These are phyloP conservation scores for Abrus precatorius DNA, from an alignment of 306 rosid genomes.

Conservation along the genomic window DNA sequence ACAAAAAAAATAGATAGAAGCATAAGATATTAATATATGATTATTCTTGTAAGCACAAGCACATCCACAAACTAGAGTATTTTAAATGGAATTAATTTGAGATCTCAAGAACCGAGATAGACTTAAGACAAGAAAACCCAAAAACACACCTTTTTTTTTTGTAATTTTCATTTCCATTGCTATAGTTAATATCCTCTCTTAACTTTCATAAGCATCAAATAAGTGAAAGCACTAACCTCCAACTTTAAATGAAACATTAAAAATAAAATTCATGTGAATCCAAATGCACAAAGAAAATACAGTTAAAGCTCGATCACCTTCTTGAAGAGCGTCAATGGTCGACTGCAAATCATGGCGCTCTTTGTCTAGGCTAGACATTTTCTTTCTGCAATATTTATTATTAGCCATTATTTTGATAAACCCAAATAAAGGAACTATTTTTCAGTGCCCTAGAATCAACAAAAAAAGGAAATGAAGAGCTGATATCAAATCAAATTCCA, in stretches of 20 bases:
- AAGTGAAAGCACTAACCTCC: conserved; percentile 16
- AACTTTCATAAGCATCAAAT: conserved; percentile 34
- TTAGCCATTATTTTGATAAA: conserved; percentile 39
- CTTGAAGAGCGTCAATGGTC: conserved; percentile 89
- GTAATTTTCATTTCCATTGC: conserved; percentile 11
- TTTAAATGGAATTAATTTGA: conserved; percentile 35
- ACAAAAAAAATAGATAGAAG: not conserved
- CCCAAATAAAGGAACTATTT: conserved; percentile 38
- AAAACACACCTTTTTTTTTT: not conserved
- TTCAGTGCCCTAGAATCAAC: conserved; percentile 32
- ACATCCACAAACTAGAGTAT: conserved; percentile 25
- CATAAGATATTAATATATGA: conserved; percentile 1
- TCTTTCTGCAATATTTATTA: conserved; percentile 72
- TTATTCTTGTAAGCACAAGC: conserved; percentile 1
- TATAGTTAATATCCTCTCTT: not conserved
- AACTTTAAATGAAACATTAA: conserved; percentile 21
- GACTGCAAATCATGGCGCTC: conserved; percentile 89
- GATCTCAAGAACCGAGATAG: conserved; percentile 14
- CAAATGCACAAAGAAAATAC: conserved; percentile 35
- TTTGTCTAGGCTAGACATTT: conserved; percentile 82
- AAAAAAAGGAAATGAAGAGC: conserved; percentile 28
- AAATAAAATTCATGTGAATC: conserved; percentile 27
- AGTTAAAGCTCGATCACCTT: conserved; percentile 65
- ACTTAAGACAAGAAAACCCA: conserved; percentile 11
- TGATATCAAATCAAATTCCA: conserved; percentile 24